Base-by-base conservation (phyloP, 495 filamentous ascomycete genomes). In the Bryoglossum gracile region DNA sequence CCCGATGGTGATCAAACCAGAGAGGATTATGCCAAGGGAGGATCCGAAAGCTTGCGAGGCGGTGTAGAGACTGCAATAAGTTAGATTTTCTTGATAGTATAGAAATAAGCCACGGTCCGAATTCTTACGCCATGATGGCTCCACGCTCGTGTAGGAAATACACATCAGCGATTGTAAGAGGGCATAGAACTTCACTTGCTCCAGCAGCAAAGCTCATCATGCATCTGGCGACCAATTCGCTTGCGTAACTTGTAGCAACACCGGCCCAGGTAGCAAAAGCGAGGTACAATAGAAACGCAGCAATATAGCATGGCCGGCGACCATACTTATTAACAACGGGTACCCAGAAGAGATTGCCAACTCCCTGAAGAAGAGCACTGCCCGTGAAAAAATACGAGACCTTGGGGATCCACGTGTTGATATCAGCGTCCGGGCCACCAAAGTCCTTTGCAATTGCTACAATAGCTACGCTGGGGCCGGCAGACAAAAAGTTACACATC, bases 81-180 rank as follows among this genome's bases (percentile, higher is more conserved):
- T 3, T 40, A 19, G 4, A 3, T n/a, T 40, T 19, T 40, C 4
- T 18, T n/a, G 17, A 40, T 22, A 17, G n/a, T n/a, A n/a, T n/a
- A n/a, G n/a, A n/a, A n/a, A n/a, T n/a, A n/a, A n/a, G n/a, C n/a
- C n/a, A n/a, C n/a, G n/a, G n/a, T n/a, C n/a, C n/a, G 8, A 40
- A 5, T 11, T 19, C 50, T 53, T 36, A 50, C n/a, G 65, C 56
- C 64, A 65, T 69, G 28, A 74, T 59, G 0, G 63, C 61, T 18
- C 73, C 76, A 19, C 76, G 66, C 55, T 80, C 73, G 35, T 80
- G 76, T 10, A 80, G 59, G 61, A 77, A 80, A 58, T 75, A 80
- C 14, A 77, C 32, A 47, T 80, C 75, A 17, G 69, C 65, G 25
- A 77, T 76, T 0, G 71, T 72, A n/a, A 74, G 59, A 1, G 70